Evolutionary conservation across 805 yeast species (phyloP).

Genomic region (Ogataea wickerhamii): DNA sequence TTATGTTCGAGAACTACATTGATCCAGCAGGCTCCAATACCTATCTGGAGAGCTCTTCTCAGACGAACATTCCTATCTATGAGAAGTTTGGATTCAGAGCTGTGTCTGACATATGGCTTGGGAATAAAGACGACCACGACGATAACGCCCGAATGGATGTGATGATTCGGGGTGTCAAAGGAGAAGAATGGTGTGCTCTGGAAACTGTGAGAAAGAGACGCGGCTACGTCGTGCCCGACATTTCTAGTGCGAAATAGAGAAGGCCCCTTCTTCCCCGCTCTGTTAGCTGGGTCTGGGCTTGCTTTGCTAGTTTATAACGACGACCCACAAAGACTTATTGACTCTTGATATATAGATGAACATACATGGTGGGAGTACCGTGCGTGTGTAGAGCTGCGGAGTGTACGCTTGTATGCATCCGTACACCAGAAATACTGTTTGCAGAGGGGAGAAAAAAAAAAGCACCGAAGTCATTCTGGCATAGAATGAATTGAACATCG

Average conservation of each 20-base stretch:
- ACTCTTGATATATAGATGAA: too few relatives aligned
- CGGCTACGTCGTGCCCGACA: constrained; percentile 25
- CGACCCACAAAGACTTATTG: too few relatives aligned
- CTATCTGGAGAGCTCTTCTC: constrained; percentile 49
- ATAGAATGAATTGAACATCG: too few relatives aligned
- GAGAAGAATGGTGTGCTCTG: constrained; percentile 28
- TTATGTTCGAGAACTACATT: constrained; percentile 43
- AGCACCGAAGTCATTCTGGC: too few relatives aligned
- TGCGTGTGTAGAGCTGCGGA: too few relatives aligned
- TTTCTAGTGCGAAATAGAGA: constrained; percentile 14
- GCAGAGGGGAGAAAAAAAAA: too few relatives aligned
- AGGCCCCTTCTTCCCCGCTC: too few relatives aligned
- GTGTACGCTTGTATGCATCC: too few relatives aligned
- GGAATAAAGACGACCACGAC: constrained; percentile 26
- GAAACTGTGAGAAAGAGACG: constrained; percentile 25
- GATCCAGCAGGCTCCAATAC: constrained; percentile 39
- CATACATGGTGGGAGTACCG: too few relatives aligned
- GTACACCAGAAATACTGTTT: too few relatives aligned
- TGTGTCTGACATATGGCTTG: constrained; percentile 46
- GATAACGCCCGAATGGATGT: constrained; percentile 38
- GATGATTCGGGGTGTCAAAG: constrained; percentile 36
- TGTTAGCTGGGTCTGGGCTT: too few relatives aligned
- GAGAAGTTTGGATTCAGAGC: constrained; percentile 48
- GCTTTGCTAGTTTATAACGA: too few relatives aligned
- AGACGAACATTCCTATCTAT: constrained; percentile 49